Conservation (phyloP, 2,329 filamentous ascomycete genomes). For the Xylariaceae sp. region DNA sequence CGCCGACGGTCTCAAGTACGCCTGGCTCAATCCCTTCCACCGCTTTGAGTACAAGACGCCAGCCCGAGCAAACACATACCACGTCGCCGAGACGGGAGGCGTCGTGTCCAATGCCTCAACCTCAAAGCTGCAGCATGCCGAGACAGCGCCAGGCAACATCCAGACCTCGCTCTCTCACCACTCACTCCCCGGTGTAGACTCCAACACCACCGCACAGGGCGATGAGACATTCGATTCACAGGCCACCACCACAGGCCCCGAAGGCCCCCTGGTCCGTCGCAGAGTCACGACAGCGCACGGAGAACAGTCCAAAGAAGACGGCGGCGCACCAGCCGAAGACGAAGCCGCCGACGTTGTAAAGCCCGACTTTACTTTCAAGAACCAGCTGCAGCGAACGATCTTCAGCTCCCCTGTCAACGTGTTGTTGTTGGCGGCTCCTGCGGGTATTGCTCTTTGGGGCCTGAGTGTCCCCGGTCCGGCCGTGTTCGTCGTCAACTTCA, state of each 20-base stretch:
- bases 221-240: slow-evolving; percentile 13
- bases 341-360: slow-evolving; percentile 43
- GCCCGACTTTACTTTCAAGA: slow-evolving; percentile 52
- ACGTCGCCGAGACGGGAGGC: slow-evolving; percentile 10
- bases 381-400: slow-evolving; percentile 68
- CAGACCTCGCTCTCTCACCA: slow-evolving; percentile 3
- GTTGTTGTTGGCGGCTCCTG: slow-evolving; percentile 69
- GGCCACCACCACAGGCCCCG: slow-evolving; percentile 14
- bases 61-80: slow-evolving; percentile 13
- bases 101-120: neutral
- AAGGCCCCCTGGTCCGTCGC: slow-evolving; percentile 8
- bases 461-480: slow-evolving; percentile 39
- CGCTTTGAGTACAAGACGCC: slow-evolving; percentile 13
- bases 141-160: slow-evolving; percentile 12
- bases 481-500: slow-evolving; percentile 85
- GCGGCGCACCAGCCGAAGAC: slow-evolving; percentile 3
- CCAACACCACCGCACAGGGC: neutral
- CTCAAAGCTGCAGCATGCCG: slow-evolving; percentile 9
- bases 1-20: slow-evolving; percentile 8
- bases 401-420: slow-evolving; percentile 85
- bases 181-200: slow-evolving; percentile 1
- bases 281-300: slow-evolving; percentile 5
- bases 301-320: slow-evolving; percentile 18
- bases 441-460: slow-evolving; percentile 72
- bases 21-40: slow-evolving; percentile 19